A percentile compares a stretch with the other conserved stretches of the same genome.
phyloP scores from a whole-genome alignment of 352 stramenopile species.

The Pythium phragmitis region DNA sequence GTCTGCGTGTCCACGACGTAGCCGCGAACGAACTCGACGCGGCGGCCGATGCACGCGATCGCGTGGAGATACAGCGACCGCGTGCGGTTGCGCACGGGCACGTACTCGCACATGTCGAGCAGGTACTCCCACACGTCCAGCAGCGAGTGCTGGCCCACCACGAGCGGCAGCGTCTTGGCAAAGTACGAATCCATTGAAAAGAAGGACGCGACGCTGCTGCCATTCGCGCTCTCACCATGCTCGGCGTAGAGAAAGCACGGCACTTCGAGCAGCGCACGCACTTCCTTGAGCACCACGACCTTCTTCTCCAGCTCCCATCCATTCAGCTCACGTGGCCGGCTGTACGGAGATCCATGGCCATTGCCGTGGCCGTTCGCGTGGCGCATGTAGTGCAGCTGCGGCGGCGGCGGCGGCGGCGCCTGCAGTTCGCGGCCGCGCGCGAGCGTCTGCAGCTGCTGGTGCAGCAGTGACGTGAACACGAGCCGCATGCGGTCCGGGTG shows the following conservation, averaged over 20 bases:
- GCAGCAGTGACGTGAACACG: conserved; percentile 73
- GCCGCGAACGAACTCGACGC: conserved; percentile 75
- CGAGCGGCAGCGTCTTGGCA: conserved; percentile 71
- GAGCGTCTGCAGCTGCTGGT: conserved; percentile 69
- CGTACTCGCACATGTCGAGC: conserved; percentile 80
- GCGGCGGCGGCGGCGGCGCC: conserved; percentile 11
- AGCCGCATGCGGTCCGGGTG: conserved; percentile 49
- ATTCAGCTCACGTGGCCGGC: conserved; percentile 48
- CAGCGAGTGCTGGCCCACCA: conserved; percentile 63
- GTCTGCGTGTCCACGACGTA: conserved; percentile 57
- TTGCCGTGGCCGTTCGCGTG: conserved; percentile 27
- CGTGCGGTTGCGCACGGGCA: conserved; percentile 70
- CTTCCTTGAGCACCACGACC: conserved; percentile 57
- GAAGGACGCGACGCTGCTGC: conserved; percentile 22
- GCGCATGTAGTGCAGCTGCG: background rate
- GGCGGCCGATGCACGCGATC: conserved; percentile 68
- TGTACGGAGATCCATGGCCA: conserved; percentile 1
- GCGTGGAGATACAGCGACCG: conserved; percentile 70
- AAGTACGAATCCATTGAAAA: conserved; percentile 59
- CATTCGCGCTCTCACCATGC: conserved; percentile 36
- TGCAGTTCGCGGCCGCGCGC: conserved; percentile 59
- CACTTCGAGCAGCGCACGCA: conserved; percentile 56
- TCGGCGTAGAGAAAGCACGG: conserved; percentile 82
- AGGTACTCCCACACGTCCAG: conserved; percentile 81
- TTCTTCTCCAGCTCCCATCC: conserved; percentile 85